phyloP scores from a whole-genome alignment of 345 rosid species.

The Arabis hirsuta region DNA sequence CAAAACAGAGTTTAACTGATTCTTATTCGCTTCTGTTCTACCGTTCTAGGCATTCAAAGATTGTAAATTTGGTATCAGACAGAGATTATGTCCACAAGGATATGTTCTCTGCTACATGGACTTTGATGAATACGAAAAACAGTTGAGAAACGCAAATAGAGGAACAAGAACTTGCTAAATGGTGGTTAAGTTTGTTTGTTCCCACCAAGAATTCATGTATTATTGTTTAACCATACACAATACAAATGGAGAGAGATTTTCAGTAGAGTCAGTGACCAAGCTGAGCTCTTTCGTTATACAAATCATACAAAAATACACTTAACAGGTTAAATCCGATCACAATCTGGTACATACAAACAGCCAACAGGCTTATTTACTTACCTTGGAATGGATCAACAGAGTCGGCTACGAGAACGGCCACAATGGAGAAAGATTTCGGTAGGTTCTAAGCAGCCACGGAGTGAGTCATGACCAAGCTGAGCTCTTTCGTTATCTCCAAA shows the following conservation, averaged over 20 bases:
- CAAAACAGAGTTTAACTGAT: too few species aligned
- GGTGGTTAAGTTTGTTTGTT: too few species aligned
- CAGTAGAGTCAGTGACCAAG: slow-evolving; percentile 71
- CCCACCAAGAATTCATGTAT: too few species aligned
- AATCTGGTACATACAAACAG: slow-evolving; percentile 36
- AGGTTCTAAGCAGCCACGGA: slow-evolving; percentile 77
- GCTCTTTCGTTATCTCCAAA: slow-evolving; percentile 94
- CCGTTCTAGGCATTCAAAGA: too few species aligned
- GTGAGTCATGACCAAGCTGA: slow-evolving; percentile 85
- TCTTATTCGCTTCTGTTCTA: too few species aligned
- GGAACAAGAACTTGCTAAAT: too few species aligned
- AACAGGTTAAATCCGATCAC: background rate
- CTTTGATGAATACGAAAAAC: too few species aligned
- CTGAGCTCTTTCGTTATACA: slow-evolving; percentile 76
- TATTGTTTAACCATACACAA: background rate
- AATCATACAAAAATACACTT: slow-evolving; percentile 20
- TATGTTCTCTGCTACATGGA: too few species aligned
- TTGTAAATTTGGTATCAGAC: too few species aligned
- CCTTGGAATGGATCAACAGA: slow-evolving; percentile 29
- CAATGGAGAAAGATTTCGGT: slow-evolving; percentile 76
- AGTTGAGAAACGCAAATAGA: too few species aligned
- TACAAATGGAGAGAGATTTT: slow-evolving; percentile 61
- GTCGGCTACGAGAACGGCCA: slow-evolving; percentile 42
- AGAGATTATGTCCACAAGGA: too few species aligned
- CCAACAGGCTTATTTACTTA: slow-evolving; percentile 15